Evolutionary conservation across 169 alveolate genomes (phyloP).

Genomic region (Plasmodium ovale): DNA sequence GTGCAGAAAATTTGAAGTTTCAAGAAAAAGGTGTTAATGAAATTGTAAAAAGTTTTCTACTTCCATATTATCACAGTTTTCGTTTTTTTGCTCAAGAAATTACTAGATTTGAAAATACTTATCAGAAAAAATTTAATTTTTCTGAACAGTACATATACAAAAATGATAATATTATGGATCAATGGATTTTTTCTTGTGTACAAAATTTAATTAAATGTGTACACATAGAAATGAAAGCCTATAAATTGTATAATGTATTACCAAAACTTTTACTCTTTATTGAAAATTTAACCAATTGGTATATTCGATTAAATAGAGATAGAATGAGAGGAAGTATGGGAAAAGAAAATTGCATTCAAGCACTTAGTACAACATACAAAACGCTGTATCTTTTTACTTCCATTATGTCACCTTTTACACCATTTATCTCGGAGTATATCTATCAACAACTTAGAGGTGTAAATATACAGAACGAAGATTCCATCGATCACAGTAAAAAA

Average conservation of each 20-base stretch:
- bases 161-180: slow-evolving; percentile 93
- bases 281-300: slow-evolving; percentile 97
- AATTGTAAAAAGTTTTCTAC: slow-evolving; percentile 95
- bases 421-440: slow-evolving; percentile 94
- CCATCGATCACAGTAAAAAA: slow-evolving; percentile 82
- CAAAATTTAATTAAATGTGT: slow-evolving; percentile 89
- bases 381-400: slow-evolving; percentile 91
- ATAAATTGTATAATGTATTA: slow-evolving; percentile 96
- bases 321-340: slow-evolving; percentile 98
- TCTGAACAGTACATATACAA: slow-evolving; percentile 80
- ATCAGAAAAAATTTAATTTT: slow-evolving; percentile 87
- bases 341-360: slow-evolving; percentile 86
- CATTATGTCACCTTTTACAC: slow-evolving; percentile 92
- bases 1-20: slow-evolving; percentile 96
- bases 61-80: slow-evolving; percentile 98
- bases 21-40: slow-evolving; percentile 94
- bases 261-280: slow-evolving; percentile 95
- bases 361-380: slow-evolving; percentile 92
- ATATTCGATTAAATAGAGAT: slow-evolving; percentile 95
- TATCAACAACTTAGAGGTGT: slow-evolving; percentile 93
- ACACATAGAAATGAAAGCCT: slow-evolving; percentile 95
- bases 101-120: slow-evolving; percentile 91
- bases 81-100: slow-evolving; percentile 96
- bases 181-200: slow-evolving; percentile 95
- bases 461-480: slow-evolving; percentile 85